Conservation (phyloP, 192 early-diverging fungal genomes). For the Obelidium mucronatum region DNA sequence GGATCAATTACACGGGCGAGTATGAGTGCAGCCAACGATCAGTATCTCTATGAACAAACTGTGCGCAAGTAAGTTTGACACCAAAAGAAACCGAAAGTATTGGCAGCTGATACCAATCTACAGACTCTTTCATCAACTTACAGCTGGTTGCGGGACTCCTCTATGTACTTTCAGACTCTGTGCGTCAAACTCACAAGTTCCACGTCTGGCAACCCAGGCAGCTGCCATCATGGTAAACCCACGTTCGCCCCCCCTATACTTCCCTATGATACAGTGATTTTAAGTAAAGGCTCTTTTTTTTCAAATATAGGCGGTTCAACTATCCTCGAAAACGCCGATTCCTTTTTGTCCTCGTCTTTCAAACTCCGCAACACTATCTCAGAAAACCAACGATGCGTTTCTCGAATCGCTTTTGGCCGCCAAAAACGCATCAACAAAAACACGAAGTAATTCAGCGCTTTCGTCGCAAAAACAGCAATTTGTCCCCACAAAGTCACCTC, state of each 20-base stretch:
- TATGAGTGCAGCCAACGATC: background rate
- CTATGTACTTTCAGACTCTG: slow-evolving; percentile 55
- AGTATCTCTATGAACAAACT: background rate
- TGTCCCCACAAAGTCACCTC: background rate
- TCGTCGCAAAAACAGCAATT: background rate
- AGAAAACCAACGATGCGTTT: slow-evolving; percentile 30
- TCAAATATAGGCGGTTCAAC: slow-evolving; percentile 62
- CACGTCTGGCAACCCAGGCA: slow-evolving; percentile 49
- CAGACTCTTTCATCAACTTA: slow-evolving; percentile 45
- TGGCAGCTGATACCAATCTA: background rate
- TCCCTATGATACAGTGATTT: too few species aligned
- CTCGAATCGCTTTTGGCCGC: slow-evolving; percentile 18
- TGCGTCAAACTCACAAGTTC: slow-evolving; percentile 45
- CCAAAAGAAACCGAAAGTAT: background rate
- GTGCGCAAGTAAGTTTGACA: background rate
- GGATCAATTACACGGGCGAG: too few species aligned
- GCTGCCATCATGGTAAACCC: slow-evolving; percentile 61
- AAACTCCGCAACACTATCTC: background rate
- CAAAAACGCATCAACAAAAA: background rate
- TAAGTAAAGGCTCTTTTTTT: too few species aligned
- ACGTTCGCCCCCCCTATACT: too few species aligned
- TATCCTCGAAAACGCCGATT: slow-evolving; percentile 53
- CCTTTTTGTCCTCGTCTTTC: too few species aligned
- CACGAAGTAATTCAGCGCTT: background rate
- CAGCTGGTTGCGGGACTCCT: slow-evolving; percentile 51